Evolutionary conservation across 1,284 basidiomycete species (phyloP).

Genomic region (Gastroboletus turbinatus): DNA sequence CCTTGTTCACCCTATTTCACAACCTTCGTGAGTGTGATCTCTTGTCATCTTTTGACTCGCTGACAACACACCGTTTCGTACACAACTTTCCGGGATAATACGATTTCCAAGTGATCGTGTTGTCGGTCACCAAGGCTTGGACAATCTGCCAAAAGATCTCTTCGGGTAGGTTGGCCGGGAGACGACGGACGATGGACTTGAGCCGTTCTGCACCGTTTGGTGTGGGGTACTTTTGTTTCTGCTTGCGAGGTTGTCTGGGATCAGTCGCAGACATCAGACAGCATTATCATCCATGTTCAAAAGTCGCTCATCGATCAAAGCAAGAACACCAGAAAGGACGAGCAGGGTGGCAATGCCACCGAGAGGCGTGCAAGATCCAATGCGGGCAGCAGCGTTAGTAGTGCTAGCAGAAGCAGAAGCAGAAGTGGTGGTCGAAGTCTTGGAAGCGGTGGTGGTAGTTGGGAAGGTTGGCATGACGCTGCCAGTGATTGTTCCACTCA

Average conservation of each 20-base stretch:
- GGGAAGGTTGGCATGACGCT: not conserved
- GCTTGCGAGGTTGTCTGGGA: conserved; percentile 15
- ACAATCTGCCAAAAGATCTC: conserved; percentile 93
- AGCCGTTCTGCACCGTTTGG: conserved; percentile 52
- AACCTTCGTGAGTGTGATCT: not conserved
- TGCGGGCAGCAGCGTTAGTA: conserved; percentile 23
- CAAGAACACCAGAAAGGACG: conserved; percentile 22
- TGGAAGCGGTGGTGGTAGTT: not conserved
- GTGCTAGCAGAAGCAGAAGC: conserved; percentile 15
- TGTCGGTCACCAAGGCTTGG: conserved; percentile 77
- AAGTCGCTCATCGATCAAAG: conserved; percentile 4
- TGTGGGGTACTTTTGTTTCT: conserved; percentile 12
- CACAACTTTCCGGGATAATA: conserved; percentile 71
- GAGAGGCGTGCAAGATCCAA: conserved; percentile 22
- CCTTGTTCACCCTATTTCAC: conserved; percentile 60
- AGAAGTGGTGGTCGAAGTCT: conserved; percentile 3
- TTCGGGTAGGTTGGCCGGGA: conserved; percentile 92
- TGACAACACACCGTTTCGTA: conserved; percentile 57
- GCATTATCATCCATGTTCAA: not conserved
- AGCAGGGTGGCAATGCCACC: conserved; percentile 21
- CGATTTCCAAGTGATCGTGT: conserved; percentile 66
- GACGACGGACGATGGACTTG: conserved; percentile 85
- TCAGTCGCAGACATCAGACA: conserved; percentile 22
- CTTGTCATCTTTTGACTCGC: too few species aligned
- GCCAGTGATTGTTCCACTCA: conserved; percentile 46